These are phyloP conservation scores for Carpinus fangiana DNA, from an alignment of 306 rosid genomes.

Conservation along the genomic window DNA sequence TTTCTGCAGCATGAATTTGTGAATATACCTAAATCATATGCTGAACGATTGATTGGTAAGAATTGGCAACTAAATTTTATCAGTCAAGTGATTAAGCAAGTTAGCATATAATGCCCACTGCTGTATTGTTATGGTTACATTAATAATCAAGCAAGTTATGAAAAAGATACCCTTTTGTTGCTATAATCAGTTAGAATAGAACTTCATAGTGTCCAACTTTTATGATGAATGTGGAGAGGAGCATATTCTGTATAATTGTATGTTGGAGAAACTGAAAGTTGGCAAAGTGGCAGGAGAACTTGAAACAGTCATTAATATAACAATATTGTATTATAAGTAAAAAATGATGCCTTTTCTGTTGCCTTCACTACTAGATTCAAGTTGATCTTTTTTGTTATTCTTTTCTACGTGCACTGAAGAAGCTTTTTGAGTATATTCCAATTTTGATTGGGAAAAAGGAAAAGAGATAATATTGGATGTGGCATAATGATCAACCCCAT, in stretches of 20 bases:
- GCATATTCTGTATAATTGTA: not conserved
- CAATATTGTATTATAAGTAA: not conserved
- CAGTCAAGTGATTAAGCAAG: not conserved
- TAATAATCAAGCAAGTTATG: not conserved
- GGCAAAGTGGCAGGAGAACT: not conserved
- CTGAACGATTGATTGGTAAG: conserved; percentile 89
- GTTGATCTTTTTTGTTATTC: not conserved
- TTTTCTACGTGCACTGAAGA: not conserved
- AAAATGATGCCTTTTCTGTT: not conserved
- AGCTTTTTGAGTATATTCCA: not conserved
- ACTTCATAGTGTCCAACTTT: not conserved
- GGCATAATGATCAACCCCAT: not conserved
- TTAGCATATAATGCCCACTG: not conserved
- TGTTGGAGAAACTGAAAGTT: not conserved
- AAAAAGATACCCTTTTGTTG: not conserved
- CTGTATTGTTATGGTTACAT: not conserved
- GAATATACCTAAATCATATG: conserved; percentile 78
- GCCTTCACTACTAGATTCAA: not conserved
- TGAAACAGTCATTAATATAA: not conserved
- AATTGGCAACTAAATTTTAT: conserved; percentile 10
- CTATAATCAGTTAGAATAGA: not conserved
- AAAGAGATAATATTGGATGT: not conserved
- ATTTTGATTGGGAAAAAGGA: not conserved
- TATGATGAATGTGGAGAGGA: not conserved
- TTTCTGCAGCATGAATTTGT: conserved; percentile 95